Conservation (phyloP, 345 rosid species). For the Populus pruinosa region DNA sequence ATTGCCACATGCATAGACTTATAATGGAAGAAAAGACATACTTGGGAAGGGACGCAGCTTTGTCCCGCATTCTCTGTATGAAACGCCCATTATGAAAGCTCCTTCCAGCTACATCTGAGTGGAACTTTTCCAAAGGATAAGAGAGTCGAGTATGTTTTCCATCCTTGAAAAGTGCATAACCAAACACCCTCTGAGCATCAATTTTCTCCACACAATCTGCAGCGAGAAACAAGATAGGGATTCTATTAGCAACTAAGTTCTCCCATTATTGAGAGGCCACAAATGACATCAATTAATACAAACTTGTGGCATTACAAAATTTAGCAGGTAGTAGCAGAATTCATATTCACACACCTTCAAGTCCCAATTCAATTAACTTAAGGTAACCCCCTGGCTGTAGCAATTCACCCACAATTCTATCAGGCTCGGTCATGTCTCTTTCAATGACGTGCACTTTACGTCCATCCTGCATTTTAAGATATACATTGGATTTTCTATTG, state of each 20-base stretch:
- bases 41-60: conserved; percentile 18
- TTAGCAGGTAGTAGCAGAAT: not conserved
- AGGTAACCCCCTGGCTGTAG: conserved; percentile 22
- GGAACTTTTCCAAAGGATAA: conserved; percentile 19
- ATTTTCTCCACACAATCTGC: conserved; percentile 23
- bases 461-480: conserved; percentile 18
- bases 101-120: conserved; percentile 18
- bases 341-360: conserved; percentile 7
- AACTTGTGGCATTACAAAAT: not conserved
- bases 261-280: not conserved
- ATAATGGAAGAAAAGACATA: not conserved
- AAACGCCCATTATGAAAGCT: conserved; percentile 24
- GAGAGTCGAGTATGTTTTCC: conserved; percentile 14
- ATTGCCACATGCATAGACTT: not conserved
- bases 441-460: conserved; percentile 17
- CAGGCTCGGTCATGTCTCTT: conserved; percentile 21
- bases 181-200: conserved; percentile 21
- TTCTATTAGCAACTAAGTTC: not conserved
- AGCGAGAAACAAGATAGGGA: not conserved
- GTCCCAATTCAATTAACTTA: conserved; percentile 21
- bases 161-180: conserved; percentile 21
- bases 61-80: conserved; percentile 22
- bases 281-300: not conserved
- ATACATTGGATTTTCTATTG: not conserved
- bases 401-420: conserved; percentile 21